These are phyloP conservation scores for Taphrina populina DNA, from an alignment of 1,139 yeast species.

Conservation along the genomic window DNA sequence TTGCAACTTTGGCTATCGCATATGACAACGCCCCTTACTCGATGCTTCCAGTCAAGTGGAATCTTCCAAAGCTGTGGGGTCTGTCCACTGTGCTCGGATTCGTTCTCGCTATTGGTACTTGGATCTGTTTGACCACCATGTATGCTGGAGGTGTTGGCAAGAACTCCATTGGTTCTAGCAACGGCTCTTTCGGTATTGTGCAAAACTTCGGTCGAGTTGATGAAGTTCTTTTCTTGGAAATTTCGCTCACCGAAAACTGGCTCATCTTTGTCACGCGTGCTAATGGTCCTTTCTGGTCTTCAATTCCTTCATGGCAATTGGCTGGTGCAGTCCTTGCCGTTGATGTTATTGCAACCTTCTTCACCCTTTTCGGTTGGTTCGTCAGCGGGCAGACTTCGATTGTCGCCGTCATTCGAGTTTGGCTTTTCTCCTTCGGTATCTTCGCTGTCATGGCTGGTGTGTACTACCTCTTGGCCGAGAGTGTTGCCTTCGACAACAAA, in stretches of 20 bases:
- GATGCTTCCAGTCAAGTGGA: conserved; percentile 97
- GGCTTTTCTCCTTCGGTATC: conserved; percentile 69
- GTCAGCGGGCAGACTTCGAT: conserved; percentile 68
- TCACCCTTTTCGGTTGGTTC: conserved; percentile 72
- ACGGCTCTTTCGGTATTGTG: conserved; percentile 31
- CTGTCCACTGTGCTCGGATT: conserved; percentile 68
- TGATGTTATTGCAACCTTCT: conserved; percentile 68
- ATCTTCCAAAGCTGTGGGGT: conserved; percentile 82
- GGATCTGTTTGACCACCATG: conserved; percentile 73
- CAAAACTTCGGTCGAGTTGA: conserved; percentile 26
- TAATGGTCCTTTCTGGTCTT: conserved; percentile 75
- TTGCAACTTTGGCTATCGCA: conserved; percentile 75
- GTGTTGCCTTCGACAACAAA: conserved; percentile 83
- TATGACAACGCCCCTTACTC: conserved; percentile 93
- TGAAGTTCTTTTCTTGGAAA: conserved; percentile 69
- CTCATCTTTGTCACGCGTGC: conserved; percentile 75
- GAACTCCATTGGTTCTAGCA: conserved; percentile 20
- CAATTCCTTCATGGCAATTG: conserved; percentile 71
- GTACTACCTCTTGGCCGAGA: conserved; percentile 70
- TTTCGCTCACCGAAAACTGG: conserved; percentile 76
- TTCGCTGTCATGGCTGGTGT: conserved; percentile 71
- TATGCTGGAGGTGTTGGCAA: conserved; percentile 48
- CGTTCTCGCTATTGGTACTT: conserved; percentile 66
- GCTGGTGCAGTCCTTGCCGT: conserved; percentile 67
- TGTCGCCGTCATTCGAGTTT: conserved; percentile 65